phyloP scores from a whole-genome alignment of 176 grass and related monocot genomes.

The Carex myosuroides region DNA sequence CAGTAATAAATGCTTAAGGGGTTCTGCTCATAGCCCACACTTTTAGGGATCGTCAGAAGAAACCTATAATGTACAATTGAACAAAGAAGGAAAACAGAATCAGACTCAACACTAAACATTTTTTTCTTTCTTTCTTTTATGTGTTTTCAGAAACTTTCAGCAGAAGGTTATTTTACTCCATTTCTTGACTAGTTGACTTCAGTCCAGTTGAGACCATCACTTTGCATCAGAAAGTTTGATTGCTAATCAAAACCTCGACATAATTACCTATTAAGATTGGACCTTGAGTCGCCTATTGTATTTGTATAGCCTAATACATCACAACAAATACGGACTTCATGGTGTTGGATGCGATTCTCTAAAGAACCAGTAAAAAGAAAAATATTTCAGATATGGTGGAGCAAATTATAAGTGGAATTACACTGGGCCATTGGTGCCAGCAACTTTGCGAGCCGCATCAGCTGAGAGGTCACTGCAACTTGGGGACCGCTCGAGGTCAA shows the following conservation, averaged over 20 bases:
- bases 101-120: neutral
- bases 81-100: neutral
- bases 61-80: constrained; percentile 27
- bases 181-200: neutral
- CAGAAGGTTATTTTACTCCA: neutral
- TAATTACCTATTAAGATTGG: neutral
- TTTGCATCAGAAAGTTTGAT: neutral
- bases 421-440: constrained; percentile 63
- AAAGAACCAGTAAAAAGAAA: neutral
- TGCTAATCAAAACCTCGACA: neutral
- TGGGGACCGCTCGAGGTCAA: constrained; percentile 57
- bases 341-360: neutral
- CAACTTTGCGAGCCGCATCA: constrained; percentile 49
- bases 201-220: neutral
- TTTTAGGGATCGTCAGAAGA: constrained; percentile 82
- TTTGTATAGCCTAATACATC: neutral
- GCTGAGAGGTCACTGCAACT: constrained; percentile 47
- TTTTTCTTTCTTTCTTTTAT: neutral
- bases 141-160: neutral
- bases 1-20: constrained; percentile 92
- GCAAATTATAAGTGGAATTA: constrained; percentile 14
- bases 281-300: neutral
- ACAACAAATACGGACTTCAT: neutral
- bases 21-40: constrained; percentile 84
- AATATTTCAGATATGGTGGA: neutral